Evolutionary conservation across 2,329 filamentous ascomycete genomes (phyloP), one percentile per base, ranked within the genome.

Genomic region (Botrytis porri): DNA sequence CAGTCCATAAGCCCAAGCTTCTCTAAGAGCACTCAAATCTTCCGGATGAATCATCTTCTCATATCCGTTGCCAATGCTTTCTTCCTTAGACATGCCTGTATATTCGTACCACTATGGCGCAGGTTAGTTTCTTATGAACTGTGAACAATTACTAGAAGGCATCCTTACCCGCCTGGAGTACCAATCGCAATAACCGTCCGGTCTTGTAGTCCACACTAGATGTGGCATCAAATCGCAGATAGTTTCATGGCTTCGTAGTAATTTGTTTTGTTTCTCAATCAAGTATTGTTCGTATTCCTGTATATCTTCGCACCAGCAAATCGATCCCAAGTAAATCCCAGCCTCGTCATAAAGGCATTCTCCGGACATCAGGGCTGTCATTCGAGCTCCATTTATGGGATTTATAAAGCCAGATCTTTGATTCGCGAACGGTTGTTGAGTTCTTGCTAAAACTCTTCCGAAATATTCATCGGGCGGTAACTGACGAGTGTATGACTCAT

Each of bases 261-360:
- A 39, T 10, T 54, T 72, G 54, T 75, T 69, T 62, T 75, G 75
- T 57, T 75, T 51, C 9, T 74, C 48, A 12, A 37, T 43, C 29
- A 77, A 16, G n/a, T 74, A 77, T 9, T 75, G 67, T 2, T 65
- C 74, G 62, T 75, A 78, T 43, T 75, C 66, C 39, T 76, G 75
- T 4, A 78, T 60, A 43, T 77, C 74, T 65, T 70, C 59, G 63
- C 75, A 77, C 77, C 76, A 79, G 65, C 74, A 77, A 35, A 78
- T 70, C 18, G 76, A 77, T 9, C 77, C 77, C 3, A 79, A 20
- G 43, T 77, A 78, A 25, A 75, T 72, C 29, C 75, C 75, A n/a
- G 76, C 77, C 22, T 76, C 76, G 63, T 78, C 77, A 66, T 77
- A 79, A 4, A 79, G 70, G 61, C 76, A 78, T 59, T 78, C 75